These are phyloP conservation scores for Proliferodiscus dingleyae DNA, from an alignment of 2,329 filamentous ascomycete genomes.

Conservation along the genomic window DNA sequence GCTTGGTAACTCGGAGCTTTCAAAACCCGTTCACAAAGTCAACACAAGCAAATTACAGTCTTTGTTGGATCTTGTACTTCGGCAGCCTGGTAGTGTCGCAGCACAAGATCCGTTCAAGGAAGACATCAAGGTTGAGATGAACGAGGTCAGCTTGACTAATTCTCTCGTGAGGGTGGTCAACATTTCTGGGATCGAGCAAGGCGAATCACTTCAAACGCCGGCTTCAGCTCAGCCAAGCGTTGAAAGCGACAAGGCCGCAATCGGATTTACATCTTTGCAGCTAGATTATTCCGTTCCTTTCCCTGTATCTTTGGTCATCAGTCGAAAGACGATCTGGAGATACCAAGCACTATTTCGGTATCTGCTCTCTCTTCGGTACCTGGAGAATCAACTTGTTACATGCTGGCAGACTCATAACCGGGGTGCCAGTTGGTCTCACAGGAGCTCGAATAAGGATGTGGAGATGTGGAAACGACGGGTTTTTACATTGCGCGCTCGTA, in stretches of 20 bases:
- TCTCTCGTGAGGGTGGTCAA: slow-evolving; percentile 95
- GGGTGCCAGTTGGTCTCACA: slow-evolving; percentile 75
- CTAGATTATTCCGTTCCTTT: slow-evolving; percentile 94
- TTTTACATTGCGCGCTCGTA: slow-evolving; percentile 86
- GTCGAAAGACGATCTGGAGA: slow-evolving; percentile 90
- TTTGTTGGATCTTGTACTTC: slow-evolving; percentile 74
- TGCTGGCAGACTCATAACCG: slow-evolving; percentile 91
- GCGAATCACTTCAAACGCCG: slow-evolving; percentile 72
- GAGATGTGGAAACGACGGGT: slow-evolving; percentile 91
- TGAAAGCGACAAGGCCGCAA: slow-evolving; percentile 80
- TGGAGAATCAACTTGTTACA: slow-evolving; percentile 79
- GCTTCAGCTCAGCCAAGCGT: slow-evolving; percentile 53
- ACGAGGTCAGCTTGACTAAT: slow-evolving; percentile 86
- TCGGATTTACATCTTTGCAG: slow-evolving; percentile 86
- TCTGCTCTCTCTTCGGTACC: slow-evolving; percentile 79
- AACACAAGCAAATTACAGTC: slow-evolving; percentile 71
- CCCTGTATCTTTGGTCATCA: slow-evolving; percentile 90
- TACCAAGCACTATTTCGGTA: slow-evolving; percentile 97
- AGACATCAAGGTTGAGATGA: slow-evolving; percentile 96
- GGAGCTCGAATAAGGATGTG: slow-evolving; percentile 64
- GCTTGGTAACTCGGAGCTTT: slow-evolving; percentile 80
- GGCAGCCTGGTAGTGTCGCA: slow-evolving; percentile 92
- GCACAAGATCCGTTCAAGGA: slow-evolving; percentile 96
- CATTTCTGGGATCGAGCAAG: slow-evolving; percentile 91
- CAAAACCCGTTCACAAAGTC: slow-evolving; percentile 81